A percentile compares a stretch with the other conserved stretches of the same genome.
Conservation (phyloP, 257 asterid species). For the Fraxinus quadrangulata region DNA sequence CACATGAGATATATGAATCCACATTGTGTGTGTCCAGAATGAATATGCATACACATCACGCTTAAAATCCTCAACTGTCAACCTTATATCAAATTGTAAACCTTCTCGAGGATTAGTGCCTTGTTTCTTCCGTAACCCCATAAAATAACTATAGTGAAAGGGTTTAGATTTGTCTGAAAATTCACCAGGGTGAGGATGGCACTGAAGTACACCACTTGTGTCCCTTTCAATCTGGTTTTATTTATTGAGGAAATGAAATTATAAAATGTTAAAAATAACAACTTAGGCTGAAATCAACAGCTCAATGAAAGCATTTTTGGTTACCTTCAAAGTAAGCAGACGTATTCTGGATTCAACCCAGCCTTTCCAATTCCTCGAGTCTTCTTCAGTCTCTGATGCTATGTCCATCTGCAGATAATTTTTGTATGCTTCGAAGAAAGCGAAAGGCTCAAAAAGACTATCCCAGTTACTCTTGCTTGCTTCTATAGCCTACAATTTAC, state of each 20-base stretch:
- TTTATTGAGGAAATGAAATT: conserved; percentile 24
- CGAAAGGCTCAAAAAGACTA: conserved; percentile 67
- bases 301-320: conserved; percentile 1
- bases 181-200: conserved; percentile 85
- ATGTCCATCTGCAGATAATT: conserved; percentile 86
- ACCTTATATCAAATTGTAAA: conserved; percentile 73
- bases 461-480: conserved; percentile 64
- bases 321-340: conserved; percentile 73
- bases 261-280: conserved; percentile 14
- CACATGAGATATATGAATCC: conserved; percentile 71
- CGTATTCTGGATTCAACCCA: conserved; percentile 93
- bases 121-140: conserved; percentile 78
- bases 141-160: conserved; percentile 65
- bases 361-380: conserved; percentile 86
- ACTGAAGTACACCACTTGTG: conserved; percentile 71
- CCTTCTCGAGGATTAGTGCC: conserved; percentile 75
- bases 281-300: conserved; percentile 9
- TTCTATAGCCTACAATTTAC: conserved; percentile 58
- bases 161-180: conserved; percentile 73
- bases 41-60: conserved; percentile 60
- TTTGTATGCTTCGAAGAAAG: conserved; percentile 79
- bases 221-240: conserved; percentile 73
- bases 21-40: conserved; percentile 67
- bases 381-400: conserved; percentile 71
- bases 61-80: conserved; percentile 77